Evolutionary conservation across 768 basidiomycete species (phyloP).

Genomic region (Mrakia blollopis): DNA sequence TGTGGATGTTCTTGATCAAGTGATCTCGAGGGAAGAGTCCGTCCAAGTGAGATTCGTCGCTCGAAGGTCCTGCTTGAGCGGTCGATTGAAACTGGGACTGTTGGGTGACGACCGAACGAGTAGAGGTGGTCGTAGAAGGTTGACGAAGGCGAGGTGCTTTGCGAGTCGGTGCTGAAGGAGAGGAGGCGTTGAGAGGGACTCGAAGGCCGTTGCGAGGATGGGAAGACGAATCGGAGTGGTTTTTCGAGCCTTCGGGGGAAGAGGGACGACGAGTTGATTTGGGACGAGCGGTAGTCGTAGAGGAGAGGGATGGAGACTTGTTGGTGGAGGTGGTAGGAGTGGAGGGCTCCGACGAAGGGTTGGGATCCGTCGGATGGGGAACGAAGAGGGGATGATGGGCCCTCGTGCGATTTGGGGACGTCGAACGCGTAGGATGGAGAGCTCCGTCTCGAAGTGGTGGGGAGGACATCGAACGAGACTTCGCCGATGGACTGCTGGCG

Average conservation of each 20-base stretch:
- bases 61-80: slow-evolving; percentile 27
- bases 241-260: neutral
- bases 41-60: slow-evolving; percentile 13
- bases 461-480: neutral
- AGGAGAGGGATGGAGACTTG: neutral
- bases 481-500: neutral
- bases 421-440: slow-evolving; percentile 9
- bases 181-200: neutral
- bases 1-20: slow-evolving; percentile 31
- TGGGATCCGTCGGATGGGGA: neutral
- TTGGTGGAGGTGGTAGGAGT: neutral
- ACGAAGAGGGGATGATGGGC: neutral
- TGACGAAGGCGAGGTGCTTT: slow-evolving; percentile 14
- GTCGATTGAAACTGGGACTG: slow-evolving; percentile 23
- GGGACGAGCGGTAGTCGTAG: neutral
- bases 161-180: neutral
- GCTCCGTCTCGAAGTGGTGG: neutral
- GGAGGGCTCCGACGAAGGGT: neutral
- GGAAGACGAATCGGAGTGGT: neutral
- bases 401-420: neutral
- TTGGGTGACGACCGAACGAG: slow-evolving; percentile 16
- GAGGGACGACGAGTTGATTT: neutral
- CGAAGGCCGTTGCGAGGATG: neutral
- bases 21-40: slow-evolving; percentile 31
- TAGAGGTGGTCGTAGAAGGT: slow-evolving; percentile 5